These are phyloP conservation scores for Albugo laibachii DNA, from an alignment of 352 stramenopile species.

Conservation along the genomic window DNA sequence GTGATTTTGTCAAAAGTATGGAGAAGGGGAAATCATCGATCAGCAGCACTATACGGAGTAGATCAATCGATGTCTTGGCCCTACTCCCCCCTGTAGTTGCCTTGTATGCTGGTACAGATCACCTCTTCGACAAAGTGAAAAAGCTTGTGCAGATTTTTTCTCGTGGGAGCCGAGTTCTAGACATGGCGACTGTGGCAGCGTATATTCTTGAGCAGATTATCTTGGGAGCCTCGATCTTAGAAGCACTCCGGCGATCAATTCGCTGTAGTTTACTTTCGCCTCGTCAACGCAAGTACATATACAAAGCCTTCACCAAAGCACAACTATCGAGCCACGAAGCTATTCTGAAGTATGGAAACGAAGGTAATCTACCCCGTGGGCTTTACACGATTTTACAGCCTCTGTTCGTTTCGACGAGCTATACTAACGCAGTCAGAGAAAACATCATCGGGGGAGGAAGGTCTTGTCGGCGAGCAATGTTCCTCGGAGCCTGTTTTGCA, in stretches of 20 bases:
- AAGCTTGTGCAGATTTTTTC: constrained; percentile 69
- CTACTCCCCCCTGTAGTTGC: constrained; percentile 50
- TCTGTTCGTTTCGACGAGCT: constrained; percentile 66
- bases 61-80: constrained; percentile 58
- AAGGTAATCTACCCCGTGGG: constrained; percentile 36
- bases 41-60: constrained; percentile 1
- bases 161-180: constrained; percentile 39
- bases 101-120: constrained; percentile 57
- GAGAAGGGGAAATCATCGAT: constrained; percentile 23
- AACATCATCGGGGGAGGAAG: constrained; percentile 68
- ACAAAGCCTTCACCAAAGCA: constrained; percentile 72
- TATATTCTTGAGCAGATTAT: constrained; percentile 71
- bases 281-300: constrained; percentile 70
- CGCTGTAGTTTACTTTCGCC: constrained; percentile 51
- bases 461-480: constrained; percentile 60
- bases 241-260: constrained; percentile 71
- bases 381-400: constrained; percentile 57
- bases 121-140: constrained; percentile 65
- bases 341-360: constrained; percentile 72
- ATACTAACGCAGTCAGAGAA: constrained; percentile 51
- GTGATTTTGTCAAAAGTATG: constrained; percentile 60
- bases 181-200: constrained; percentile 41
- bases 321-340: constrained; percentile 61
- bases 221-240: constrained; percentile 45
- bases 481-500: constrained; percentile 63